These are phyloP conservation scores for Podila minutissima DNA, from an alignment of 192 early-diverging fungal genomes.

Conservation along the genomic window DNA sequence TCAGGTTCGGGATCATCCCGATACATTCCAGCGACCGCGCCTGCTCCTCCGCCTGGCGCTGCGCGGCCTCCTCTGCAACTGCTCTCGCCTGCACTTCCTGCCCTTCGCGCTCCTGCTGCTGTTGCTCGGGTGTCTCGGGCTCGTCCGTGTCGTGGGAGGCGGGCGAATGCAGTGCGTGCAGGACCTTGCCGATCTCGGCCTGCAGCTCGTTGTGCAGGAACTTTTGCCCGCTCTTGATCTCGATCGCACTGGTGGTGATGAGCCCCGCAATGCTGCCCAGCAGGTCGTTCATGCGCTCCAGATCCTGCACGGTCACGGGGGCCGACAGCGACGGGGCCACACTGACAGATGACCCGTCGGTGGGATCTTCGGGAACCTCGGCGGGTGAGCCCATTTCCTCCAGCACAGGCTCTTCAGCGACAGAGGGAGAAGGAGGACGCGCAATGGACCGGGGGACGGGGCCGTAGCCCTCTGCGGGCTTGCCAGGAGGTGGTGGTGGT, in stretches of 20 bases:
- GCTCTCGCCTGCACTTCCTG: not conserved
- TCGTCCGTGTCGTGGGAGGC: not conserved
- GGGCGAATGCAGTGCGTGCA: not conserved
- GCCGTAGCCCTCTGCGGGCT: not conserved
- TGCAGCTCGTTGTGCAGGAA: conserved; percentile 2
- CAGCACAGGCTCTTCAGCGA: not conserved
- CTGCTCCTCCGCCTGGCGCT: not conserved
- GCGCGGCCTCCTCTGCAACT: not conserved
- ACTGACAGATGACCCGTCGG: not conserved
- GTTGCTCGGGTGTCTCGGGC: not conserved
- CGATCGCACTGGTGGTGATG: not conserved
- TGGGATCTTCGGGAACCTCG: not conserved
- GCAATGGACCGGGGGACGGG: not conserved
- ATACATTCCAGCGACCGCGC: not conserved
- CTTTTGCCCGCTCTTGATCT: conserved; percentile 6
- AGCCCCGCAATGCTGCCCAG: not conserved
- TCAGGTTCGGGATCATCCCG: conserved; percentile 11
- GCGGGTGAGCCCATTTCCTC: not conserved
- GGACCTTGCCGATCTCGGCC: conserved; percentile 11
- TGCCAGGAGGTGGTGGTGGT: not conserved
- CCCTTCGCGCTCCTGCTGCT: not conserved
- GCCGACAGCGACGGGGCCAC: not conserved
- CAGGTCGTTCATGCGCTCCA: conserved; percentile 10
- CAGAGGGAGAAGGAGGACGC: not conserved
- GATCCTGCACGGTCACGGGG: not conserved